Evolutionary conservation across 176 grass and related monocot species (phyloP).

Genomic region (Elymus sibiricus): DNA sequence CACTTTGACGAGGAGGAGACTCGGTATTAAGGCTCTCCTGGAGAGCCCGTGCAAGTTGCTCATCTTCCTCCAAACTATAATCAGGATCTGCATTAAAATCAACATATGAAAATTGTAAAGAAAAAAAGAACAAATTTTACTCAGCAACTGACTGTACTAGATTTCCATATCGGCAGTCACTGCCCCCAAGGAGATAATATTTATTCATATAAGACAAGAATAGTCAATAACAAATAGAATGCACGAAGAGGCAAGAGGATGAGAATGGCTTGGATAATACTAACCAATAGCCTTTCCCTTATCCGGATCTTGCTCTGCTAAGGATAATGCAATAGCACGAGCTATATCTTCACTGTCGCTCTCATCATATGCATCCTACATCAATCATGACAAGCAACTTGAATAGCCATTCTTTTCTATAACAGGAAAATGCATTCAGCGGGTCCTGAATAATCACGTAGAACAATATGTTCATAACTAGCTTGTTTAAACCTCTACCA

Average conservation of each 20-base stretch:
- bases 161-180: slow-evolving; percentile 21
- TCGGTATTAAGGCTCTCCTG: slow-evolving; percentile 83
- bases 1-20: slow-evolving; percentile 51
- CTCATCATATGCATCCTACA: slow-evolving; percentile 42
- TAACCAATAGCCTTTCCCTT: slow-evolving; percentile 82
- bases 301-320: slow-evolving; percentile 62
- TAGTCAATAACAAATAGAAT: slow-evolving; percentile 15
- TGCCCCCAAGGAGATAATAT: neutral
- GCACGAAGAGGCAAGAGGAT: neutral
- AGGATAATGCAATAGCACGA: slow-evolving; percentile 87
- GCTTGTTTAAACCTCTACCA: neutral
- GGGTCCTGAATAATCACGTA: slow-evolving; percentile 14
- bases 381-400: neutral
- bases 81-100: slow-evolving; percentile 36
- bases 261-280: slow-evolving; percentile 12
- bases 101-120: slow-evolving; percentile 1
- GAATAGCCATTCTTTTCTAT: slow-evolving; percentile 2
- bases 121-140: neutral
- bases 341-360: slow-evolving; percentile 78
- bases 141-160: neutral
- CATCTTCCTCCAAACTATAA: slow-evolving; percentile 82
- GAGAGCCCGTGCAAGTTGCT: slow-evolving; percentile 83
- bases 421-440: neutral
- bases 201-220: slow-evolving; percentile 7
- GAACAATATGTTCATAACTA: neutral